Evolutionary conservation across 2,329 filamentous ascomycete genomes (phyloP), one percentile per base, ranked within the genome.

Genomic region (Ramichloridium luteum): DNA sequence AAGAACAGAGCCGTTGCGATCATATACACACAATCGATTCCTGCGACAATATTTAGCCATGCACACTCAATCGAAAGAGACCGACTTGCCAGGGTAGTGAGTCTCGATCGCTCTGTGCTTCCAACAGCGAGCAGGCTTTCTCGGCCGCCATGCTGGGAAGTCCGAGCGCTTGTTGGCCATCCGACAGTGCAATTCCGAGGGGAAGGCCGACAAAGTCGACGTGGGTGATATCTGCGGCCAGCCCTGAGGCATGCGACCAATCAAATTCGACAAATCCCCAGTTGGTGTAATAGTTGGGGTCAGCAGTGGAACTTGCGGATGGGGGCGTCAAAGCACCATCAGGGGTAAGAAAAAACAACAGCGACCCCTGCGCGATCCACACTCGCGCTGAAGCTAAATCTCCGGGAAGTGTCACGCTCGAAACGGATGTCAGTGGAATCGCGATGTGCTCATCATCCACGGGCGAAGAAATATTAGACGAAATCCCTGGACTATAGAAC

Each of bases 11-110:
- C 48, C 38, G 23, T 44, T 46, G 22, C 30, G 18, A n/a, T 47
- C 52, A 54, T 4, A 68, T 32, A 68, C 57, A 37, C 72, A 61
- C 23, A 78, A 63, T 39, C 70, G 59, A 39, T n/a, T n/a, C 77
- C n/a, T n/a, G n/a, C n/a, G n/a, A n/a, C n/a, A n/a, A n/a, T n/a
- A n/a, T n/a, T n/a, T n/a, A n/a, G n/a, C n/a, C n/a, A n/a, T n/a
- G n/a, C n/a, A n/a, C n/a, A n/a, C n/a, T n/a, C n/a, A n/a, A n/a
- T n/a, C n/a, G n/a, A n/a, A n/a, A n/a, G n/a, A n/a, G n/a, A n/a
- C n/a, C n/a, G n/a, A n/a, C n/a, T n/a, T n/a, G n/a, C n/a, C 77
- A 82, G 1, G 67, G 65, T 28, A 62, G 56, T 2, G 66, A 62
- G 46, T 80, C 77, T 6, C 45, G 53, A 2, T 44, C 37, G 2